Evolutionary conservation across 495 filamentous ascomycete genomes (phyloP).

Genomic region (Echria macrotheca): DNA sequence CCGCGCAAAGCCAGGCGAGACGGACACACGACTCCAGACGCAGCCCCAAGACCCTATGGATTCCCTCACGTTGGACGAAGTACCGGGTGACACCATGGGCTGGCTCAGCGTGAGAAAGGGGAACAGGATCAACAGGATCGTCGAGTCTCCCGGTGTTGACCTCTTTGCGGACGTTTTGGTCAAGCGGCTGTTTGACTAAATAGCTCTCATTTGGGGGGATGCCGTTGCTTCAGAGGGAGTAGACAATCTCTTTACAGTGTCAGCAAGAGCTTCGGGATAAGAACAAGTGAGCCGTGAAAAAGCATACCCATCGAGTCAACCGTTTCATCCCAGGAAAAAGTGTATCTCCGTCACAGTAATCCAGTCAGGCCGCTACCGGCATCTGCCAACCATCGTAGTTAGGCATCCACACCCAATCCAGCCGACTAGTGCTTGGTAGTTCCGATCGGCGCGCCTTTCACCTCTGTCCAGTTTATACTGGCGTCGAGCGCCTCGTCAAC

Average conservation of each 20-base stretch:
- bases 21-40: slow-evolving; percentile 40
- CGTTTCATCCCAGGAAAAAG: no score
- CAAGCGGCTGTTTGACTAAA: slow-evolving; percentile 42
- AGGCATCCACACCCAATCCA: no score
- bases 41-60: slow-evolving; percentile 28
- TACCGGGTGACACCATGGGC: slow-evolving; percentile 56
- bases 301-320: not conserved
- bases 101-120: slow-evolving; percentile 68
- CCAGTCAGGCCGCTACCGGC: no score
- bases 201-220: slow-evolving; percentile 1
- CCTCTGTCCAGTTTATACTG: slow-evolving; percentile 86
- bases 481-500: slow-evolving; percentile 83
- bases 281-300: not conserved
- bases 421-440: slow-evolving; percentile 62
- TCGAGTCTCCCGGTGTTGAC: slow-evolving; percentile 51
- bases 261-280: not conserved
- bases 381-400: no score
- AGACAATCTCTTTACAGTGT: slow-evolving; percentile 21
- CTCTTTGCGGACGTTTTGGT: slow-evolving; percentile 45
- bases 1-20: slow-evolving; percentile 51
- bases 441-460: slow-evolving; percentile 78
- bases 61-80: slow-evolving; percentile 28
- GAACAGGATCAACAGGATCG: slow-evolving; percentile 71
- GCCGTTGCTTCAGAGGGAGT: slow-evolving; percentile 17
- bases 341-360: not conserved